Conservation (phyloP, 2,329 filamentous ascomycete species). For the Graphium sp. region DNA sequence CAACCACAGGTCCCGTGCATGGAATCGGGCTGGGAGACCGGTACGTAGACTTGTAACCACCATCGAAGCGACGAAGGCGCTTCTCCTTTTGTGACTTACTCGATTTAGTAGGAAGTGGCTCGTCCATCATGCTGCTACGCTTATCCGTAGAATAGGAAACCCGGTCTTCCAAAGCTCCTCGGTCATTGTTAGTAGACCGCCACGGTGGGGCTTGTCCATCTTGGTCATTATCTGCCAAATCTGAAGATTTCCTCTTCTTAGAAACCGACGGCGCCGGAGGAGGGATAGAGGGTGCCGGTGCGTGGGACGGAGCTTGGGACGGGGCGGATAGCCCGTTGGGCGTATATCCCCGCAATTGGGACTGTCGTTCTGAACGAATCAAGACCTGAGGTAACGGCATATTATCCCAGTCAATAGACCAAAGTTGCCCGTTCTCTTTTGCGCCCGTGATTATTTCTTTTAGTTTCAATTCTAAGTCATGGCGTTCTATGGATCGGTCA, state of each 20-base stretch:
- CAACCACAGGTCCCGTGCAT: conserved; percentile 58
- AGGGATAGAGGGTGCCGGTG: conserved; percentile 4
- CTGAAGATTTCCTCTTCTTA: conserved; percentile 74
- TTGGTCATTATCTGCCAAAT: conserved; percentile 35
- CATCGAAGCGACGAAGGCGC: conserved; percentile 75
- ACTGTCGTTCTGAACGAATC: conserved; percentile 52
- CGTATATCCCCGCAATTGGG: conserved; percentile 23
- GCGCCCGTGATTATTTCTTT: conserved; percentile 74
- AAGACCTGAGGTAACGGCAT: conserved; percentile 76
- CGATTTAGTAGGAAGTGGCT: conserved; percentile 26
- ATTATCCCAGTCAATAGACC: conserved; percentile 64
- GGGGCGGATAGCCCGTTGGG: conserved; percentile 14
- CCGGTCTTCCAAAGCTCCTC: conserved; percentile 51
- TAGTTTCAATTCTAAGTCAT: conserved; percentile 70
- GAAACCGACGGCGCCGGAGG: conserved; percentile 17
- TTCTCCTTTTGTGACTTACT: conserved; percentile 93
- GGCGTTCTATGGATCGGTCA: conserved; percentile 39
- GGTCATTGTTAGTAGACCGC: conserved; percentile 48
- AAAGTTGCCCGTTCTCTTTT: conserved; percentile 55
- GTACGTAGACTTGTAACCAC: conserved; percentile 38
- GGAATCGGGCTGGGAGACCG: conserved; percentile 39
- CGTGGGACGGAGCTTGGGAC: conserved; percentile 9
- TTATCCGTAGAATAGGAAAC: conserved; percentile 45
- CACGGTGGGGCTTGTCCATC: conserved; percentile 44
- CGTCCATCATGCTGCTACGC: conserved; percentile 25